Evolutionary conservation across 768 basidiomycete species (phyloP), one percentile per base, ranked within the genome.

Genomic region (Mycena amicta): DNA sequence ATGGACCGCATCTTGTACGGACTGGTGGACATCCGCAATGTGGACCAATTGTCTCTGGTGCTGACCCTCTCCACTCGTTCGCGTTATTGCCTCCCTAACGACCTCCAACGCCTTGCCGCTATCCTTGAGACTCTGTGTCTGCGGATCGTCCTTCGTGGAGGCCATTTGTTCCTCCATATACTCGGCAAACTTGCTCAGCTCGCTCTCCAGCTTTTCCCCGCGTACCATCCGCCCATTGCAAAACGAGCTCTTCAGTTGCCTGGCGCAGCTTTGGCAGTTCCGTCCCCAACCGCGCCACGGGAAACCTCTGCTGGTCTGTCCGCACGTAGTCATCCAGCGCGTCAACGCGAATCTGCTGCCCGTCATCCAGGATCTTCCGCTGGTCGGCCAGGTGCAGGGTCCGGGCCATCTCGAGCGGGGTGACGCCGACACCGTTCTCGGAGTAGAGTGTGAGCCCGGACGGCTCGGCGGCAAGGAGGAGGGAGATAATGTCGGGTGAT

Each of bases 341-440:
- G 63, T n/a, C 45, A 49, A 26, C 64, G 53, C 20, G n/a, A n/a
- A n/a, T 62, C 56, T 45, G 49, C 57, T 57, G 27, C 39, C 63
- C 56, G 4, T 50, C 22, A 43, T 43, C 5, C 27, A 61, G 41
- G 50, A 57, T 26, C 28, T 39, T 40, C 16, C 72, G 62, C 3
- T 68, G 65, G 22, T 58, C 11, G n/a, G 68, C 57, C 6, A 74
- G 62, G 39, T 74, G 70, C 40, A 67, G 62, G 1, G 75, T 67
- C 1, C 45, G 53, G 1, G 69, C 69, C 37, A 77, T 73, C 52
- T 82, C 82, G 12, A 77, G 53, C 1, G 77, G 70, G 1, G 77
- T 77, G 52, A 77, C 72, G 3, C 80, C 82, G 15, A 81, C 77
- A 22, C 75, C 77, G 58, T 87, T 80, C 66, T 88, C 86, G 30